Conservation (phyloP, 768 basidiomycete species). For the Phaffia tasmanica region DNA sequence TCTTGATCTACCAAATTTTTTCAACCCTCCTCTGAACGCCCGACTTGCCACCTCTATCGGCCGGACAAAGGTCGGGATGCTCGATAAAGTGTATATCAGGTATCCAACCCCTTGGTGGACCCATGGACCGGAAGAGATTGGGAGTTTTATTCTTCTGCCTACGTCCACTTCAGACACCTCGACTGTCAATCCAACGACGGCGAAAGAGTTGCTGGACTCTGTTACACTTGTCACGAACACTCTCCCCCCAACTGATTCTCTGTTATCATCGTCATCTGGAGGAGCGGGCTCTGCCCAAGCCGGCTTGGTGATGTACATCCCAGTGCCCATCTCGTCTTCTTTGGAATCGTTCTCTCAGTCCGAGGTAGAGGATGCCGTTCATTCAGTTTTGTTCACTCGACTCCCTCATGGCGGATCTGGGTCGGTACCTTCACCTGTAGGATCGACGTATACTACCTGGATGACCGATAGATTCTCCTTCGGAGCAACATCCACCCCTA, state of each 20-base stretch:
- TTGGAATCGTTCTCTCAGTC: conserved; percentile 14
- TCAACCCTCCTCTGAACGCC: conserved; percentile 28
- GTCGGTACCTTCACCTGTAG: not conserved
- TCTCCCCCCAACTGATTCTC: not conserved
- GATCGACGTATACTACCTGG: conserved; percentile 34
- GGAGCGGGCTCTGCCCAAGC: conserved; percentile 21
- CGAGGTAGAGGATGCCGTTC: conserved; percentile 21
- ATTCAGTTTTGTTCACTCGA: conserved; percentile 26
- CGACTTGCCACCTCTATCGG: conserved; percentile 26
- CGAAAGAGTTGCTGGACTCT: not conserved
- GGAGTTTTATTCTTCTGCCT: not conserved
- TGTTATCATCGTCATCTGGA: conserved; percentile 20
- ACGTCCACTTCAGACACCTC: not conserved
- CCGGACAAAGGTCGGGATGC: conserved; percentile 29
- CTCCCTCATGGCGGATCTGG: conserved; percentile 3
- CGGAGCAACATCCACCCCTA: conserved; percentile 40
- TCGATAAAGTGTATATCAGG: conserved; percentile 33
- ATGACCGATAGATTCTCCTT: conserved; percentile 34
- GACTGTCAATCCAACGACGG: conserved; percentile 1
- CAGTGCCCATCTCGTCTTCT: conserved; percentile 20
- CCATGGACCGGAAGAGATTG: not conserved
- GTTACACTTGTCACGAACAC: conserved; percentile 6
- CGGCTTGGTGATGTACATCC: conserved; percentile 31
- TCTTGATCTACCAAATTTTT: conserved; percentile 25
- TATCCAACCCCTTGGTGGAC: conserved; percentile 34